Evolutionary conservation across 208 protist genomes (phyloP).

Genomic region (Crithidia bombi): DNA sequence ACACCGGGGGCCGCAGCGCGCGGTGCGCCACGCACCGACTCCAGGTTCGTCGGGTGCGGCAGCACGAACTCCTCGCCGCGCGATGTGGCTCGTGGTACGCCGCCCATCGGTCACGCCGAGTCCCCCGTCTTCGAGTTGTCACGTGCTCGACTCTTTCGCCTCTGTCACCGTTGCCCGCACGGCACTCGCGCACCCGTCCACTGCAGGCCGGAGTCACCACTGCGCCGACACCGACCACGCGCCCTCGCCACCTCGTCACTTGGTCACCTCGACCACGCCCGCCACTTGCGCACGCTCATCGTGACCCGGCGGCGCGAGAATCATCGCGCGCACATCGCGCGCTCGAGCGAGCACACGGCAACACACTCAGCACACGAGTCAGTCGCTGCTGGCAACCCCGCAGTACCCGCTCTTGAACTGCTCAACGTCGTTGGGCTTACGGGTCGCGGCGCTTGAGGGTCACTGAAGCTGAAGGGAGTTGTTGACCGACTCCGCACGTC

Average conservation of each 20-base stretch:
- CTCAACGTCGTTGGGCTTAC: conserved; percentile 51
- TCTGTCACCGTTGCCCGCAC: conserved; percentile 63
- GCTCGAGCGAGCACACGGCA: no score
- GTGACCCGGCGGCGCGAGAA: conserved; percentile 74
- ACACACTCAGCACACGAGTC: conserved; percentile 74
- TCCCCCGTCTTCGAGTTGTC: conserved; percentile 45
- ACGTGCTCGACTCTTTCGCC: conserved; percentile 61
- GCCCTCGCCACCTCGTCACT: conserved; percentile 77
- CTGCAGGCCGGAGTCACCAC: conserved; percentile 84
- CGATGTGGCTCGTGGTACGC: conserved; percentile 74
- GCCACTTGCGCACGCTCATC: conserved; percentile 79
- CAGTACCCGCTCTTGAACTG: conserved; percentile 83
- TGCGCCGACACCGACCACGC: conserved; percentile 91
- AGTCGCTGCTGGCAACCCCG: conserved; percentile 85
- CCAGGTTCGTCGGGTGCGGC: conserved; percentile 67
- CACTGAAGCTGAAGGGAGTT: conserved; percentile 43
- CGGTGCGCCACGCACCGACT: conserved; percentile 65
- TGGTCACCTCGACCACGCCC: conserved; percentile 69
- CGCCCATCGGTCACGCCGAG: conserved; percentile 57
- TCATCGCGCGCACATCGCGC: no score
- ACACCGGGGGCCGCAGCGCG: no score
- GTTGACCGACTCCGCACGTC: conserved; percentile 42
- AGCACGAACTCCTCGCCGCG: conserved; percentile 68
- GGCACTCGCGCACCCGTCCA: conserved; percentile 75
- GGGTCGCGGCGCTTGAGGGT: conserved; percentile 49